Evolutionary conservation across 257 asterid genomes (phyloP), one percentile per base, ranked within the genome.

Genomic region (Rehmannia glutinosa): DNA sequence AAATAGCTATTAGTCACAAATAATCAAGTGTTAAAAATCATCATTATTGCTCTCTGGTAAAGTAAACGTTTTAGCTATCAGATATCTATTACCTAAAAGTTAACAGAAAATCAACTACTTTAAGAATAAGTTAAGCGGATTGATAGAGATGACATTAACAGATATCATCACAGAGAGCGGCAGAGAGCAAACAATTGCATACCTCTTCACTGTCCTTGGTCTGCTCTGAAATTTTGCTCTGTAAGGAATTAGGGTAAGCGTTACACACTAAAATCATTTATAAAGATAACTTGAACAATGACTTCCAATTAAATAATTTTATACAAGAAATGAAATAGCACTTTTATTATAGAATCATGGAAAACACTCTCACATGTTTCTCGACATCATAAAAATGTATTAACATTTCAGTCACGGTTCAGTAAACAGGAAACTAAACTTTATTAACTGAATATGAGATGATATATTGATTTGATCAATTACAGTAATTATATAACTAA

Each of bases 151-250:
- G 41, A 41, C 39, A 45, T 4, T 9, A 24, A 61, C 6, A 36
- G 12, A 64, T 17, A 36, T 51, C 30, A 68, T 63, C 62, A 21
- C 53, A 45, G 16, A 56, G 54, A 64, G 23, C 21, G 30, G 43
- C 7, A 20, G 27, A 42, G 47, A 58, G 39, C 41, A 11, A 62
- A 51, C 8, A 67, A 47, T 36, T 41, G 49, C 60, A 52, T 72
- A 90, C 97, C 93, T 79, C 88, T 62, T 38, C 80, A 43, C 19
- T 24, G 57, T 76, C 89, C 83, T 69, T 72, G 78, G 67, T 62
- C 78, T 61, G 77, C 64, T 70, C 81, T 13, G 74, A 51, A 23
- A 49, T 42, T 78, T 83, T 81, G 75, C 28, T 68, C 95, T 83
- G 86, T 66, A 64, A 71, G 45, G 38, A 33, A 67, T 33, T 52